Conservation (phyloP, 2,329 filamentous ascomycete species). For the Blastomyces emzantsi region DNA sequence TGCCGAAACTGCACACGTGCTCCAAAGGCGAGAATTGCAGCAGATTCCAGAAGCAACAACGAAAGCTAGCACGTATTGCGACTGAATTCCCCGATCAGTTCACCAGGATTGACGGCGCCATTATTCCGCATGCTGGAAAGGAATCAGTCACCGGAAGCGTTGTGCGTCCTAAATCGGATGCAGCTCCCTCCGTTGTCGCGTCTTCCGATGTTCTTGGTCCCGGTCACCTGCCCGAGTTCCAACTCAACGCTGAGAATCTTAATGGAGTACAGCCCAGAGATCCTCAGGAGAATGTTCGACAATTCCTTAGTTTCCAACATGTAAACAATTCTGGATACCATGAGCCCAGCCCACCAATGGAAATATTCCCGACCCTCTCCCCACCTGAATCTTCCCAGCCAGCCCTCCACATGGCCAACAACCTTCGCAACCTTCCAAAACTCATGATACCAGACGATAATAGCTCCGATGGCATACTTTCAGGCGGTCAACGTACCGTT, state of each 20-base stretch:
- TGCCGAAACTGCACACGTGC: slow-evolving; percentile 81
- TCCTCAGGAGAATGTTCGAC: slow-evolving; percentile 84
- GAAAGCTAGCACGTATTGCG: slow-evolving; percentile 63
- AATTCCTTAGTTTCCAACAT: slow-evolving; percentile 82
- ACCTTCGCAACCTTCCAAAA: slow-evolving; percentile 48
- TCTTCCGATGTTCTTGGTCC: slow-evolving; percentile 85
- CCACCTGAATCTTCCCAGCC: slow-evolving; percentile 28
- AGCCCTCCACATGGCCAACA: slow-evolving; percentile 36
- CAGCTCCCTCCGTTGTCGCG: slow-evolving; percentile 72
- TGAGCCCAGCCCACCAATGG: slow-evolving; percentile 39
- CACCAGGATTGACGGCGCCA: slow-evolving; percentile 38
- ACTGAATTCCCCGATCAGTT: slow-evolving; percentile 67
- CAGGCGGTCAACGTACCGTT: slow-evolving; percentile 23
- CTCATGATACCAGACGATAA: slow-evolving; percentile 46
- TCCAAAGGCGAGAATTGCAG: slow-evolving; percentile 78
- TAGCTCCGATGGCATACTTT: slow-evolving; percentile 20
- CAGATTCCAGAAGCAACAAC: slow-evolving; percentile 72
- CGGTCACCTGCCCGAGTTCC: slow-evolving; percentile 52
- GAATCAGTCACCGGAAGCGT: slow-evolving; percentile 55
- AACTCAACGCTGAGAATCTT: slow-evolving; percentile 64
- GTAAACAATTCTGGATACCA: slow-evolving; percentile 46
- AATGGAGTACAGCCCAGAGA: slow-evolving; percentile 62
- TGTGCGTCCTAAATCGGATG: slow-evolving; percentile 62
- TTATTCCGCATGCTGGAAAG: slow-evolving; percentile 65
- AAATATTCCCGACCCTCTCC: slow-evolving; percentile 42